These are phyloP conservation scores for Suillus subaureus DNA, from an alignment of 768 basidiomycete species.

Conservation along the genomic window DNA sequence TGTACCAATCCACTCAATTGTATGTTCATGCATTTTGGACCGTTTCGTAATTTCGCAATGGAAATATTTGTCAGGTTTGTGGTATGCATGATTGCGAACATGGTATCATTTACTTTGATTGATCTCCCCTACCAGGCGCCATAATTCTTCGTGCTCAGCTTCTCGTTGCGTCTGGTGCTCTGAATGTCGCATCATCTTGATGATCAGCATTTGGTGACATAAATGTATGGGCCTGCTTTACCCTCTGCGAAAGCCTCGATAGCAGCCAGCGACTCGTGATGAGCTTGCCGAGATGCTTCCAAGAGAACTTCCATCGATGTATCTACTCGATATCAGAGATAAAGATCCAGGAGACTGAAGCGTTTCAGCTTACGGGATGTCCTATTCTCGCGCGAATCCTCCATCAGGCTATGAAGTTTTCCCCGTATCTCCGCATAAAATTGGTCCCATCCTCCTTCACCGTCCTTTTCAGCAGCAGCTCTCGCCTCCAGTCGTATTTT, in stretches of 20 bases:
- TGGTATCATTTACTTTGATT: background rate
- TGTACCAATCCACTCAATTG: conserved; percentile 28
- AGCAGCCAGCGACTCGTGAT: conserved; percentile 11
- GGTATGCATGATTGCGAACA: background rate
- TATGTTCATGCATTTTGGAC: conserved; percentile 16
- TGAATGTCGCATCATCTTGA: conserved; percentile 13
- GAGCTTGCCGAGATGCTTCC: conserved; percentile 8
- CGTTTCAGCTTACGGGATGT: conserved; percentile 6
- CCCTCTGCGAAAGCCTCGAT: conserved; percentile 11
- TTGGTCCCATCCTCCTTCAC: background rate
- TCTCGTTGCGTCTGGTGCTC: conserved; percentile 9
- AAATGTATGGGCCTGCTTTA: background rate
- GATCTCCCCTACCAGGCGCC: background rate
- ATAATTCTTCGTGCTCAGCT: conserved; percentile 1
- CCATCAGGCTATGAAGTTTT: conserved; percentile 2
- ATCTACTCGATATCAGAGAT: background rate
- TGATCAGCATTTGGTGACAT: conserved; percentile 8
- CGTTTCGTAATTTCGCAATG: background rate
- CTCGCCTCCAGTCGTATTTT: background rate
- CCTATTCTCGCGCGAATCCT: background rate
- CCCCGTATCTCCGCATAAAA: conserved; percentile 1
- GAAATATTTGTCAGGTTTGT: background rate
- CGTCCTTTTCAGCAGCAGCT: background rate
- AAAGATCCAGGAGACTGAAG: background rate
- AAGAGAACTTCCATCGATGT: conserved; percentile 8